Base-by-base conservation (phyloP, 176 grass and related monocot genomes). In the Calamus simplicifolius region DNA sequence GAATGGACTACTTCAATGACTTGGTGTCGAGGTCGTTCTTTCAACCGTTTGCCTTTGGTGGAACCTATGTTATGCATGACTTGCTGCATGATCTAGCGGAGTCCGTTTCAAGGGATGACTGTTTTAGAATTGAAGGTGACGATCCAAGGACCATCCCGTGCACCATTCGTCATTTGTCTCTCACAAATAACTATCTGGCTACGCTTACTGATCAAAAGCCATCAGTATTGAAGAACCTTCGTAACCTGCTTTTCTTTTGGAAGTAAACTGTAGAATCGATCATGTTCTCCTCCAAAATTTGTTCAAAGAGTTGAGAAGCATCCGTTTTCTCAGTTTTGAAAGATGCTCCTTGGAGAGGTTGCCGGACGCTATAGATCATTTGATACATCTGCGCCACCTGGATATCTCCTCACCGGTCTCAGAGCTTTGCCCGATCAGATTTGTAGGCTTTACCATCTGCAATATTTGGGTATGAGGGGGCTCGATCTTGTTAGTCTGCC, bases 331-430 rank as follows among this genome's bases (percentile, higher is more conserved):
- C 5, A 16, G n/a, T 18, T 59, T 80, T 23, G 21, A 0, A 0
- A 23, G 1, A 49, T 69, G 57, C 15, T 35, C 28, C 54, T 19
- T 16, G 48, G 58, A 73, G 0, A 52, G 18, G 60, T 57, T 85
- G 1, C 29, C 50, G 12, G 25, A 73, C n/a, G n/a, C 16, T 38
- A 29, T 81, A 13, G 19, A 15, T 29, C 62, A 73, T 2, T 73
- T 80, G 35, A 80, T 67, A 58, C 76, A 85, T 55, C 67, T 85
- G 54, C 67, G 77, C 17, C 80, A 80, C 18, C 15, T 85, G 72
- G n/a, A 79, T 19, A 55, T 85, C n/a, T 59, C 52, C 10, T 75
- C 2, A 54, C 67, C 16, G 15, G 25, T 3, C 49, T n/a, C 2
- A n/a, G 1, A 7, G 58, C 14, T 59, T 69, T 85, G 18, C 82